Base-by-base conservation (phyloP, 768 basidiomycete genomes). In the Boletus rubropictus region DNA sequence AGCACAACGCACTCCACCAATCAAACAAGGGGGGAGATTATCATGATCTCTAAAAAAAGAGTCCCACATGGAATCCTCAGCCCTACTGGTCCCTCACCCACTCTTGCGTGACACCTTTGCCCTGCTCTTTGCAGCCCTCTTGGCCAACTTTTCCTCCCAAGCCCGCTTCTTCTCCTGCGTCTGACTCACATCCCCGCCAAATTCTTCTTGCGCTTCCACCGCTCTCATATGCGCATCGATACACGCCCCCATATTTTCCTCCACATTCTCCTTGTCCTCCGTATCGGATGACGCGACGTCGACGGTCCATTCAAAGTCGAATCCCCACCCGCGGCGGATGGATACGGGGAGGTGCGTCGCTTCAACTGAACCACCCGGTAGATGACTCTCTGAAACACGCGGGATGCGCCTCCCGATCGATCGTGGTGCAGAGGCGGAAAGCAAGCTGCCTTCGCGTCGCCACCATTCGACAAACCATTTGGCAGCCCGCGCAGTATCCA, bases 391-490 rank as follows among this genome's bases (percentile, higher is more conserved):
- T 25, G 14, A 27, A 15, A 38, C 7, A 20, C 14, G 37, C 14
- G 43, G 24, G 34, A 34, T 17, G 24, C 9, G 42, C 14, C 22
- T 15, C n/a, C 39, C 37, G 39, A 50, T 61, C 48, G 39, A 57
- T 44, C 40, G 56, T 25, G 70, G 69, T 20, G 68, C 65, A 10
- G 74, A 68, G 22, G 81, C 76, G 47, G 79, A 70, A 36, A 78
- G 64, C 39, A 80, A 68, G 6, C 82, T 76, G 43, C 86, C 87
- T 55, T 85, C 78, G 39, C 79, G 79, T 34, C 95, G 81, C 84
- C 93, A 99, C 78, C 90, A 90, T 37, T 79, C 74, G 34, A 98
- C 77, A 58, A 97, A 85, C 74, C 85, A 90, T 18, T 73, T 71
- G 4, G 86, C 85, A 8, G 92, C 89, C 20, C 89, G 79, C 4